Conservation (phyloP, 257 asterid genomes). For the Vinca minor region DNA sequence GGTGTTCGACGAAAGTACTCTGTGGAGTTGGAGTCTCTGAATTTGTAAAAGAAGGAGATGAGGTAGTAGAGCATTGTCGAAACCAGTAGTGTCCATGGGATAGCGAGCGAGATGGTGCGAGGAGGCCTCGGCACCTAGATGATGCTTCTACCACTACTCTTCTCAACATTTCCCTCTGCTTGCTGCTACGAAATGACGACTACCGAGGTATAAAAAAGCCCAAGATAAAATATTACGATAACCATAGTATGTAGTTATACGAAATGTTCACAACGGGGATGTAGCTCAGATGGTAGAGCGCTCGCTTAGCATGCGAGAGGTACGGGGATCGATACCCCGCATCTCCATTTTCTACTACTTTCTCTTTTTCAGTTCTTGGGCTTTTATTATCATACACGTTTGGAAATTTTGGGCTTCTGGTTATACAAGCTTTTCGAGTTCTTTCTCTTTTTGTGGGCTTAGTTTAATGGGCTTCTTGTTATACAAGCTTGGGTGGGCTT, state of each 20-base stretch:
- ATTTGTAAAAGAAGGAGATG: slow-evolving; percentile 27
- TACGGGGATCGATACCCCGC: slow-evolving; percentile 98
- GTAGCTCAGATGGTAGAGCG: slow-evolving; percentile 99
- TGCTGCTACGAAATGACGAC: not conserved
- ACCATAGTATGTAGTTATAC: too few species aligned
- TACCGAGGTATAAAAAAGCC: too few species aligned
- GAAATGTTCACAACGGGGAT: slow-evolving; percentile 36
- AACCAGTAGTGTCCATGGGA: not conserved
- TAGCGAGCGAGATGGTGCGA: slow-evolving; percentile 17
- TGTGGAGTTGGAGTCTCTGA: slow-evolving; percentile 29
- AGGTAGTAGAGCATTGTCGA: slow-evolving; percentile 30
- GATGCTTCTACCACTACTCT: slow-evolving; percentile 38
- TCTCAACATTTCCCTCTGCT: slow-evolving; percentile 34
- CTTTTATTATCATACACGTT: too few species aligned
- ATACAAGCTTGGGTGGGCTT: too few species aligned
- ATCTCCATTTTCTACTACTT: too few species aligned
- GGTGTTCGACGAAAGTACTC: slow-evolving; percentile 54
- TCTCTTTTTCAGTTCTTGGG: too few species aligned
- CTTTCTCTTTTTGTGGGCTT: too few species aligned
- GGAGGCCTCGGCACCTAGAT: slow-evolving; percentile 25
- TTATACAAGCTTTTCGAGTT: too few species aligned
- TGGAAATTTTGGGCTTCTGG: too few species aligned
- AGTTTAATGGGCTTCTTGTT: too few species aligned
- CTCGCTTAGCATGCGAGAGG: slow-evolving; percentile 99
- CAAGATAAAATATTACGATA: not conserved